Evolutionary conservation across 192 early-diverging fungal species (phyloP).

Genomic region (Neocallimastix lanati): DNA sequence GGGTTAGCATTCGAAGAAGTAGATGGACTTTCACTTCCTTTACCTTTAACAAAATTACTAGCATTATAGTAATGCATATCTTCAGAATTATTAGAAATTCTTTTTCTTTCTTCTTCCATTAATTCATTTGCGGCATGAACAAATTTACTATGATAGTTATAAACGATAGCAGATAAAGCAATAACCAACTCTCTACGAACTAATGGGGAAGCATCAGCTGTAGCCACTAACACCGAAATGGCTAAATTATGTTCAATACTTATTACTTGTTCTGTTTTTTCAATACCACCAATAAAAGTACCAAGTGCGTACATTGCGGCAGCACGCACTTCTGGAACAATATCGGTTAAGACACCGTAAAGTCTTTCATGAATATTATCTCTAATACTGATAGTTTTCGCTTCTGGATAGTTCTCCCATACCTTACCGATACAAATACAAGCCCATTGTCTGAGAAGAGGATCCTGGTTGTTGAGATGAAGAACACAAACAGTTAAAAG

Average conservation of each 20-base stretch:
- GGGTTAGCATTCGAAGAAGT: constrained; percentile 4
- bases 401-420: constrained; percentile 61
- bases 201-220: constrained; percentile 68
- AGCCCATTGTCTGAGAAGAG: constrained; percentile 73
- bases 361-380: constrained; percentile 43
- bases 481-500: constrained; percentile 44
- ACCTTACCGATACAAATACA: constrained; percentile 70
- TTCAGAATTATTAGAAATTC: constrained; percentile 6
- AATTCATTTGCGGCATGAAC: constrained; percentile 40
- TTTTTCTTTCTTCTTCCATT: constrained; percentile 15
- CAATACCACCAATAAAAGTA: constrained; percentile 51
- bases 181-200: constrained; percentile 76
- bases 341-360: constrained; percentile 34
- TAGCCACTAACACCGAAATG: constrained; percentile 39
- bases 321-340: constrained; percentile 64
- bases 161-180: constrained; percentile 52
- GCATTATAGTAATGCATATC: not conserved
- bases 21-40: constrained; percentile 8
- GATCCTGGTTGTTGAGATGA: constrained; percentile 49
- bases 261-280: constrained; percentile 45
- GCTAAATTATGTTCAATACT: constrained; percentile 57
- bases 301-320: constrained; percentile 64
- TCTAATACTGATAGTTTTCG: constrained; percentile 37
- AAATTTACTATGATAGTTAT: constrained; percentile 43
- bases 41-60: not conserved